Conservation (phyloP, 2,329 filamentous ascomycete genomes). For the Fusarium sp. region DNA sequence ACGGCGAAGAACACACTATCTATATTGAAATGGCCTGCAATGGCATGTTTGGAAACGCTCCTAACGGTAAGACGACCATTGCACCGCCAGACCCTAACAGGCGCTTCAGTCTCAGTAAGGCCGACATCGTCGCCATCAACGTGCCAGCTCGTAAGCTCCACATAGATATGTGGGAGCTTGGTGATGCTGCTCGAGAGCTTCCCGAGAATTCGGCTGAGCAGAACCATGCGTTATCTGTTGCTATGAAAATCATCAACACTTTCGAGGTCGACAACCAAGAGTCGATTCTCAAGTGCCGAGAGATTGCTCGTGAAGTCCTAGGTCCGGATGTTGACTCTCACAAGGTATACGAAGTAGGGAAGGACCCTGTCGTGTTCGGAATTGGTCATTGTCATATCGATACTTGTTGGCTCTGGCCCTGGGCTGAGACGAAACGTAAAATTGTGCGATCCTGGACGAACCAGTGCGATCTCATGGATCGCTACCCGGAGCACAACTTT, state of each 20-base stretch:
- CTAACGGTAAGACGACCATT: constrained; percentile 79
- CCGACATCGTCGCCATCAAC: constrained; percentile 90
- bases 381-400: constrained; percentile 99
- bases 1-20: constrained; percentile 86
- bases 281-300: constrained; percentile 79
- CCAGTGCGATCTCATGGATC: constrained; percentile 93
- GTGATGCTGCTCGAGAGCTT: constrained; percentile 91
- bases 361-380: constrained; percentile 80
- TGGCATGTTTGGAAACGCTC: constrained; percentile 94
- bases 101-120: constrained; percentile 78
- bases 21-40: constrained; percentile 99
- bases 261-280: constrained; percentile 84
- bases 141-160: constrained; percentile 82
- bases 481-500: constrained; percentile 93
- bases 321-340: constrained; percentile 83
- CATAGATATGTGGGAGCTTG: constrained; percentile 96
- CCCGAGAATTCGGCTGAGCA: constrained; percentile 87
- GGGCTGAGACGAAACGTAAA: constrained; percentile 97
- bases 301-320: constrained; percentile 84
- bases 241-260: constrained; percentile 87
- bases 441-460: constrained; percentile 96
- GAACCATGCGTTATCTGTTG: constrained; percentile 83
- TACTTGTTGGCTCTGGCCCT: constrained; percentile 98
- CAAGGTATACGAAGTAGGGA: constrained; percentile 81
- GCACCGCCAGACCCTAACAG: constrained; percentile 88